A percentile compares a stretch with the other conserved stretches of the same genome.
phyloP scores from a whole-genome alignment of 2,329 filamentous ascomycete genomes.

The Ascochyta pisi region DNA sequence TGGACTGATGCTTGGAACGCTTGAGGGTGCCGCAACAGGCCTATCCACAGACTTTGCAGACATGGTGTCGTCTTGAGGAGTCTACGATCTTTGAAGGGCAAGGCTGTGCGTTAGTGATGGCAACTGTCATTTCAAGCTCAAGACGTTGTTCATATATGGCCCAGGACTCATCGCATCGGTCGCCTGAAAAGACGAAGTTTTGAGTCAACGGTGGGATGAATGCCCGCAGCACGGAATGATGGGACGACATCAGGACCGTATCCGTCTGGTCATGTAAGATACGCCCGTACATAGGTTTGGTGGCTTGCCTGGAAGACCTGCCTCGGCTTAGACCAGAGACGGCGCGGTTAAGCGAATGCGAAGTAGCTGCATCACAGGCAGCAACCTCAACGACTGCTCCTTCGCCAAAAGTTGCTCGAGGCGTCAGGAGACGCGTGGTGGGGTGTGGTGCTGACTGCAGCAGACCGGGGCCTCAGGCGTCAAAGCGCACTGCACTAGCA shows the following conservation, averaged over 20 bases:
- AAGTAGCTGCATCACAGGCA: background rate
- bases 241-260: slow-evolving; percentile 4
- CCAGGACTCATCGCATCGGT: slow-evolving; percentile 1
- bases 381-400: background rate
- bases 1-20: slow-evolving; percentile 31
- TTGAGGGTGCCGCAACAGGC: slow-evolving; percentile 4
- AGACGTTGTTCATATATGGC: no score
- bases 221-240: slow-evolving; percentile 1
- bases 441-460: background rate
- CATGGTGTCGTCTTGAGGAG: background rate
- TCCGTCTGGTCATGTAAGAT: slow-evolving; percentile 1
- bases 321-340: background rate
- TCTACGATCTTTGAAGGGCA: background rate
- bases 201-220: background rate
- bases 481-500: slow-evolving; percentile 6
- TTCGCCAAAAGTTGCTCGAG: background rate
- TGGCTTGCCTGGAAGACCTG: slow-evolving; percentile 6
- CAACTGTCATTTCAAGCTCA: background rate
- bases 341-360: slow-evolving; percentile 7
- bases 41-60: background rate
- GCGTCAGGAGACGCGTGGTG: background rate
- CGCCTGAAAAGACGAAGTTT: background rate
- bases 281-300: slow-evolving; percentile 2
- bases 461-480: background rate
- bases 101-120: background rate